phyloP scores from a whole-genome alignment of 176 grass and related monocot genomes.

The Typha latifolia region DNA sequence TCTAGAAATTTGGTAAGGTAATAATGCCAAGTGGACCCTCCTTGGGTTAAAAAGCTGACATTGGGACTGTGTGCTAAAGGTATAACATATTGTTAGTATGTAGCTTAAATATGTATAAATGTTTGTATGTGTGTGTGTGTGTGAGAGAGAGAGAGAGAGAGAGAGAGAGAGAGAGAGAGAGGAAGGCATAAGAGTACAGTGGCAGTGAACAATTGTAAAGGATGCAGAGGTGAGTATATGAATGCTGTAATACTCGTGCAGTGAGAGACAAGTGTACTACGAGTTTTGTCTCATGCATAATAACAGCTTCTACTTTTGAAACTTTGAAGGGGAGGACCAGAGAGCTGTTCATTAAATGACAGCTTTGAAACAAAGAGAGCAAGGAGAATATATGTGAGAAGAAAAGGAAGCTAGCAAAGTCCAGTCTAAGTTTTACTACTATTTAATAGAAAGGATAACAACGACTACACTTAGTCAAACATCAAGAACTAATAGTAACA shows the following conservation, averaged over 20 bases:
- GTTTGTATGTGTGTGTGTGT: slow-evolving; percentile 1
- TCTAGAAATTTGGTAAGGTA: too few species aligned
- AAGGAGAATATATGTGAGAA: background rate
- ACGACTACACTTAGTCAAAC: background rate
- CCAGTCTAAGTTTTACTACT: too few species aligned
- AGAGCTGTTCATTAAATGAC: background rate
- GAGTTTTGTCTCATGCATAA: slow-evolving; percentile 15
- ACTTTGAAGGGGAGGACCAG: slow-evolving; percentile 21
- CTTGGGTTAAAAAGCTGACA: background rate
- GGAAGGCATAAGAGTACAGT: background rate
- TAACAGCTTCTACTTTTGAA: background rate
- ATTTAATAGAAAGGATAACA: background rate
- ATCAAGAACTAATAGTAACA: background rate
- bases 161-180: background rate
- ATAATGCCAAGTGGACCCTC: too few species aligned
- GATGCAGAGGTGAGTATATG: slow-evolving; percentile 11
- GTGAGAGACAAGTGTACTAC: slow-evolving; percentile 18
- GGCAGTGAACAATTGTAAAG: slow-evolving; percentile 11
- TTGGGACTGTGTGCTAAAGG: background rate
- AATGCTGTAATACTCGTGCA: background rate
- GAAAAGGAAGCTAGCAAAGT: too few species aligned
- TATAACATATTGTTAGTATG: background rate
- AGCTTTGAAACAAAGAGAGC: background rate
- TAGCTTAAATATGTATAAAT: background rate
- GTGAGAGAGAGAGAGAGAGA: background rate